Conservation (phyloP, 768 basidiomycete species). For the Tephrocybe rancida region DNA sequence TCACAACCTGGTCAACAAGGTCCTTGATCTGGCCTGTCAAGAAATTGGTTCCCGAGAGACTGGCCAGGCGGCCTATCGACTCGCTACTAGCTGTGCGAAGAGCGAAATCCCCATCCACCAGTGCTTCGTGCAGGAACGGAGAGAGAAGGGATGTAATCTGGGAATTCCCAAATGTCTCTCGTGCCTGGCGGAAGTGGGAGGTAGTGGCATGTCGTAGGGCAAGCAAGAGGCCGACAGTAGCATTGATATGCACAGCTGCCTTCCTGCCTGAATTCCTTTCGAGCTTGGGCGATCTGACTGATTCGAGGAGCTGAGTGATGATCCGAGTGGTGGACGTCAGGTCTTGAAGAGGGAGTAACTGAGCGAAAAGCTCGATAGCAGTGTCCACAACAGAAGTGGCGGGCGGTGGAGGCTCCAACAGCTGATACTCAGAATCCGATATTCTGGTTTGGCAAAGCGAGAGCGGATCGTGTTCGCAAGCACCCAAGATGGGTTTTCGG, state of each 20-base stretch:
- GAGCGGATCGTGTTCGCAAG: conserved; percentile 85
- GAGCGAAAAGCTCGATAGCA: conserved; percentile 85
- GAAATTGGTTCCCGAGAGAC: conserved; percentile 81
- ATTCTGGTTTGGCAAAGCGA: conserved; percentile 60
- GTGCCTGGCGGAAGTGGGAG: conserved; percentile 55
- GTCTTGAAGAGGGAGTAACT: conserved; percentile 80
- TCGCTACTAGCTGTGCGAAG: conserved; percentile 84
- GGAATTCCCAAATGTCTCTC: conserved; percentile 66
- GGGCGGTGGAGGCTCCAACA: conserved; percentile 71
- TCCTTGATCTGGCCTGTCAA: conserved; percentile 86
- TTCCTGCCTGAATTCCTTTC: conserved; percentile 88
- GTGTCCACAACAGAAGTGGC: conserved; percentile 85
- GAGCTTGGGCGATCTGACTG: conserved; percentile 71
- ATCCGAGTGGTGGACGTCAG: conserved; percentile 53
- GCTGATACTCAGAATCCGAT: conserved; percentile 43
- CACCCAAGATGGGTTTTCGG: conserved; percentile 77
- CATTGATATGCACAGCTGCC: conserved; percentile 82
- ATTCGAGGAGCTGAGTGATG: conserved; percentile 63
- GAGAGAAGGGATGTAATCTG: conserved; percentile 66
- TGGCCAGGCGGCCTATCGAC: conserved; percentile 85
- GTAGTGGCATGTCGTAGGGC: conserved; percentile 62
- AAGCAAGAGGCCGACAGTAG: conserved; percentile 71
- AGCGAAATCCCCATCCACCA: conserved; percentile 79
- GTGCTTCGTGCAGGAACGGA: conserved; percentile 80
- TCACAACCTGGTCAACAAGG: conserved; percentile 91